phyloP scores from a whole-genome alignment of 1,139 yeast genomes.

The Kluyveromyces sp. region DNA sequence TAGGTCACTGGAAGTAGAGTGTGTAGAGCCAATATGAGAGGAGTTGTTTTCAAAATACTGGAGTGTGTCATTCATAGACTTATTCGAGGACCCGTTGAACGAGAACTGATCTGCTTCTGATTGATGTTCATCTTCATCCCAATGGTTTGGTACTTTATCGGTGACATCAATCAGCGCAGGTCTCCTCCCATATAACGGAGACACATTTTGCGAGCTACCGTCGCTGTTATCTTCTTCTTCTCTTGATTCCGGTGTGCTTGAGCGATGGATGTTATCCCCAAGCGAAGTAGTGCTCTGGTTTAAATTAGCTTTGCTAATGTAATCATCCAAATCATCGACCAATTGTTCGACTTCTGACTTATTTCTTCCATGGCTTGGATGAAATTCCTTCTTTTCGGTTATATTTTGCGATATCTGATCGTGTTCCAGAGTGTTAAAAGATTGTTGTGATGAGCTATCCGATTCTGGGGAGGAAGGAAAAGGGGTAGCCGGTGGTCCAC shows the following conservation, averaged over 20 bases:
- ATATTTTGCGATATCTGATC: background rate
- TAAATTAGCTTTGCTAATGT: conserved; percentile 12
- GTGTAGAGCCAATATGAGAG: background rate
- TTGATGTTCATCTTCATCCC: background rate
- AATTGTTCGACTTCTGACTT: conserved; percentile 29
- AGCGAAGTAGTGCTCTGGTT: background rate
- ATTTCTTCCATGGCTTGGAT: conserved; percentile 22
- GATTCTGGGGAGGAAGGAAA: background rate
- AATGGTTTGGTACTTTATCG: background rate
- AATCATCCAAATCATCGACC: conserved; percentile 28
- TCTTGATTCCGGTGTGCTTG: background rate
- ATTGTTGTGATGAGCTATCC: background rate
- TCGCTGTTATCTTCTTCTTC: background rate
- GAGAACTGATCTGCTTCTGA: background rate
- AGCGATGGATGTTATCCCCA: background rate
- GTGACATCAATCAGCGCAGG: background rate
- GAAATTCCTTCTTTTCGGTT: background rate
- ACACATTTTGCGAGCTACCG: conserved; percentile 4
- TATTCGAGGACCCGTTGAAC: background rate
- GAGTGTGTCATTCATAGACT: background rate
- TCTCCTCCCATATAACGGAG: background rate
- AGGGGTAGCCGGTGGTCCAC: background rate
- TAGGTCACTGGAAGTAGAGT: background rate
- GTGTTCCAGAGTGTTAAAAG: background rate
- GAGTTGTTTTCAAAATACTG: background rate